These are phyloP conservation scores for Polysphondylium violaceum DNA, from an alignment of 78 protist genomes.

Conservation along the genomic window DNA sequence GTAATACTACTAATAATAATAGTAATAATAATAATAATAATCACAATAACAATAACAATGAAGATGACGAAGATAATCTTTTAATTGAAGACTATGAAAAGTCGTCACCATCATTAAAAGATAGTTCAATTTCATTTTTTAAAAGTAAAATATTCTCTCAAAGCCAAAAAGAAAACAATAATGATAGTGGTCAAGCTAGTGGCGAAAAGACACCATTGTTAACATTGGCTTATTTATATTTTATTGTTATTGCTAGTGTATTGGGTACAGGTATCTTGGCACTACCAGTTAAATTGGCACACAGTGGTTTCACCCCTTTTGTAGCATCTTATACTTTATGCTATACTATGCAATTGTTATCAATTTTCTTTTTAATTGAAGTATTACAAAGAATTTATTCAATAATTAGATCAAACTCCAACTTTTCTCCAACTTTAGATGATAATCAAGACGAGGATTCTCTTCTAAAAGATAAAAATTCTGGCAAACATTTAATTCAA, in stretches of 20 bases:
- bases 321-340: conserved; percentile 59
- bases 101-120: too few relatives aligned
- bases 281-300: conserved; percentile 47
- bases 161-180: too few relatives aligned
- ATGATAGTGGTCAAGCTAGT: neutral
- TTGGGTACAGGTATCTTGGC: conserved; percentile 79
- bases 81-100: too few relatives aligned
- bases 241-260: conserved; percentile 62
- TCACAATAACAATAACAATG: too few relatives aligned
- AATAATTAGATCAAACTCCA: conserved; percentile 16
- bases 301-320: conserved; percentile 72
- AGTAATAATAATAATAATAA: too few relatives aligned
- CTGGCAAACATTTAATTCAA: too few relatives aligned
- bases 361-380: conserved; percentile 60
- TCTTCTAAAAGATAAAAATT: too few relatives aligned
- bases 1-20: too few relatives aligned
- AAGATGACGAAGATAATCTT: too few relatives aligned
- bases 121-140: too few relatives aligned
- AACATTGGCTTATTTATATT: conserved; percentile 38
- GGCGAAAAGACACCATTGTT: conserved; percentile 50
- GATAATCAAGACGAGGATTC: too few relatives aligned
- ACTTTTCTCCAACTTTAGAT: neutral
- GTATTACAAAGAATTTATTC: conserved; percentile 57
- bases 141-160: too few relatives aligned
- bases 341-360: conserved; percentile 59